Base-by-base conservation (phyloP, 2,329 filamentous ascomycete genomes). In the Huntiella omanensis region DNA sequence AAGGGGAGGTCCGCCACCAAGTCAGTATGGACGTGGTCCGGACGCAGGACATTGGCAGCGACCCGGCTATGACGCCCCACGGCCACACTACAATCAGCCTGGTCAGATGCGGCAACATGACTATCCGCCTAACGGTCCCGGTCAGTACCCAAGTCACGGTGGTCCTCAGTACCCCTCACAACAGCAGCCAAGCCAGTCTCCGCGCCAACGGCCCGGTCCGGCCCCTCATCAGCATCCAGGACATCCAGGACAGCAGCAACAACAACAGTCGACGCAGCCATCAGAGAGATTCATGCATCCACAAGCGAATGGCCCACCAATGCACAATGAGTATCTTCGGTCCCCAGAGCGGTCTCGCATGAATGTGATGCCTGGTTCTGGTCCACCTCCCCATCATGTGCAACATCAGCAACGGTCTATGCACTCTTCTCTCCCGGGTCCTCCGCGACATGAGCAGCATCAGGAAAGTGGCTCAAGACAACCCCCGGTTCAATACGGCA, bases 391-490 rank as follows among this genome's bases (percentile, higher is more conserved):
- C 13, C 46, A 19, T 37, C 57, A 60, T 33, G 58, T 62, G 47
- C 59, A 58, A n/a, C 55, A 57, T 13, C 54, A 55, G 19, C 57
- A 55, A 12, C 61, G 58, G 28, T 61, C 60, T 12, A 53, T 51
- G 8, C 51, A 47, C 28, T 34, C 40, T 6, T 40, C 38, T n/a
- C 34, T 22, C 2, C 47, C 51, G 15, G 34, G 22, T 7, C 15
- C 33, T 11, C 33, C 37, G 34, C 65, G 62, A 40, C 58, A 56
- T 46, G 60, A 68, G 8, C 22, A 28, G 37, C 61, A 60, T 16
- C 53, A 56, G 16, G 69, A 74, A 34, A 71, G 74, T 33, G 62
- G 60, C 2, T 64, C 66, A 0, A 68, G 66, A 10, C 67, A 69
- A 3, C 67, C 67, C 0, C 66, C 69, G 2, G 64, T 70, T 33